These are phyloP conservation scores for Myxozyma melibiosi DNA, from an alignment of 805 yeast species.

Conservation along the genomic window DNA sequence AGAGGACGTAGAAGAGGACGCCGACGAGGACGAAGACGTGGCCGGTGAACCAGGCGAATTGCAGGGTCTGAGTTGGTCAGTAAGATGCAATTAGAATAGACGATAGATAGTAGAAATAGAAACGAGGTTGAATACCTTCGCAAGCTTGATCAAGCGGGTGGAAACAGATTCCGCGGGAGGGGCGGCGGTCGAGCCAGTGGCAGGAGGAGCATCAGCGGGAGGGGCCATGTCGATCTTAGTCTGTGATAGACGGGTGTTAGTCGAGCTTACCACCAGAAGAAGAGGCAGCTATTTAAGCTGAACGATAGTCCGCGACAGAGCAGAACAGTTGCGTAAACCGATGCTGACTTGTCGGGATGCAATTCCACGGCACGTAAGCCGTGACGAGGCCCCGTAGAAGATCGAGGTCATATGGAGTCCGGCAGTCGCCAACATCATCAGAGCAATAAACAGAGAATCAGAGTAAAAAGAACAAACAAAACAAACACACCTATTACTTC, in stretches of 20 bases:
- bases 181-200: conserved; percentile 8
- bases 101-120: background rate
- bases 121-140: conserved; percentile 14
- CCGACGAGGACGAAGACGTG: conserved; percentile 53
- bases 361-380: no score
- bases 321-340: no score
- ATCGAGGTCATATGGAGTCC: no score
- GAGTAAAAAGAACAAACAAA: no score
- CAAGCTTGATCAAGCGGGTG: conserved; percentile 25
- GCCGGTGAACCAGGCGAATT: conserved; percentile 74
- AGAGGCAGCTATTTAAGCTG: no score
- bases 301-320: no score
- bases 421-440: no score
- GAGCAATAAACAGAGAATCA: no score
- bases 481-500: no score
- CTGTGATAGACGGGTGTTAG: background rate
- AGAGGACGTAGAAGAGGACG: conserved; percentile 46
- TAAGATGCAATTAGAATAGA: background rate
- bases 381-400: no score
- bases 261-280: no score
- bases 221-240: conserved; percentile 7
- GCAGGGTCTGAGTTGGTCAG: conserved; percentile 42
- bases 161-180: conserved; percentile 17
- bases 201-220: conserved; percentile 13
- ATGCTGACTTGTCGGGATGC: no score